Conservation (phyloP, 1,284 basidiomycete species). For the Fomitopsis palustris region DNA sequence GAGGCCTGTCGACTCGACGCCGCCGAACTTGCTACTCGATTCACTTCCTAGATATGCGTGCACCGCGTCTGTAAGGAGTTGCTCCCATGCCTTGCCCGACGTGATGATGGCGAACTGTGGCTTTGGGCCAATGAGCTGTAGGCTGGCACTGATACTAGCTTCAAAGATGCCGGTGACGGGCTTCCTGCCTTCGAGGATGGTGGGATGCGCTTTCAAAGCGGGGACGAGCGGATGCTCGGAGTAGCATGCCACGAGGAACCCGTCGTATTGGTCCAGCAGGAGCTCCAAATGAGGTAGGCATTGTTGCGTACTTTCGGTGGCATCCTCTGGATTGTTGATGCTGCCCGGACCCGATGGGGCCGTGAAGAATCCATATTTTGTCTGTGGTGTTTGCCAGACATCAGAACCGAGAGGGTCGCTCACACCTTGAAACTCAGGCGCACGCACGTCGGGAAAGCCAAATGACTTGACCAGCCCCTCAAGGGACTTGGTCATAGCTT, state of each 20-base stretch:
- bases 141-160: conserved; percentile 33
- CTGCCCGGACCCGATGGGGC: conserved; percentile 32
- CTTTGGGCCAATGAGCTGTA: conserved; percentile 29
- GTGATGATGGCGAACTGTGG: conserved; percentile 43
- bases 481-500: conserved; percentile 36
- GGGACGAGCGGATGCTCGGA: conserved; percentile 44
- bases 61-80: conserved; percentile 28
- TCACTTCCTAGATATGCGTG: conserved; percentile 16
- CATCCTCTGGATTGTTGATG: conserved; percentile 39
- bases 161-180: conserved; percentile 48
- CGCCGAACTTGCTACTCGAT: conserved; percentile 28
- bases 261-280: conserved; percentile 24
- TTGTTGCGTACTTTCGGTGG: conserved; percentile 33
- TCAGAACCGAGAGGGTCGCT: conserved; percentile 17
- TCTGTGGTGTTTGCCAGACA: conserved; percentile 30
- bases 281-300: conserved; percentile 29
- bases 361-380: conserved; percentile 23
- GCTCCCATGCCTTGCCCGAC: conserved; percentile 43
- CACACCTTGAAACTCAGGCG: conserved; percentile 14
- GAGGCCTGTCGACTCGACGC: conserved; percentile 41
- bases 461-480: conserved; percentile 28
- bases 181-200: conserved; percentile 1
- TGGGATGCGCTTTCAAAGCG: conserved; percentile 32
- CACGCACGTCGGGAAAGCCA: background rate
- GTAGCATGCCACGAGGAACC: conserved; percentile 47